A percentile compares a stretch with the other conserved stretches of the same genome.
These are phyloP conservation scores for Magnaporthiopsis poae DNA, from an alignment of 2,329 filamentous ascomycete genomes.

Conservation along the genomic window DNA sequence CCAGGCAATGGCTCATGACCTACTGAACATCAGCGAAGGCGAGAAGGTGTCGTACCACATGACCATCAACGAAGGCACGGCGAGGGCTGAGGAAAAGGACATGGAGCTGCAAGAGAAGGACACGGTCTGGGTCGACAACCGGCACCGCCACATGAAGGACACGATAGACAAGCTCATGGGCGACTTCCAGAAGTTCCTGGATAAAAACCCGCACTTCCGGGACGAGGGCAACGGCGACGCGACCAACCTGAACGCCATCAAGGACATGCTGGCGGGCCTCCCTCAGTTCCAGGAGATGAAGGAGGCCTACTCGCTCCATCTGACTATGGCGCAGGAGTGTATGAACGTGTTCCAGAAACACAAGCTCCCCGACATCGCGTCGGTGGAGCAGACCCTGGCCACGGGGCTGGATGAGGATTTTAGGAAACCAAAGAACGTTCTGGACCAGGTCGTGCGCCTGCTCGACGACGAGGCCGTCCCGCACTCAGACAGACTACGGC, in stretches of 20 bases:
- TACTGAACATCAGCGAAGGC: constrained; percentile 76
- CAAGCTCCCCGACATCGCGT: constrained; percentile 78
- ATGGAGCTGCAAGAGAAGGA: constrained; percentile 87
- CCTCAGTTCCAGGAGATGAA: constrained; percentile 95
- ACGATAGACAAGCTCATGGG: constrained; percentile 86
- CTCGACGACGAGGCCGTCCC: constrained; percentile 72
- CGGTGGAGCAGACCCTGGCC: constrained; percentile 79
- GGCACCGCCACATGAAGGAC: constrained; percentile 95
- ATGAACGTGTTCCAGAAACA: constrained; percentile 84
- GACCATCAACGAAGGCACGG: constrained; percentile 61
- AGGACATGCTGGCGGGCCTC: constrained; percentile 90
- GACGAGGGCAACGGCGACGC: constrained; percentile 47
- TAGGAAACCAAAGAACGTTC: constrained; percentile 78
- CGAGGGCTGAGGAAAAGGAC: constrained; percentile 69
- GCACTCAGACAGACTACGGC: constrained; percentile 65
- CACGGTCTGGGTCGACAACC: constrained; percentile 87
- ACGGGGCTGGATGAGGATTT: constrained; percentile 90
- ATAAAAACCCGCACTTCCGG: constrained; percentile 85
- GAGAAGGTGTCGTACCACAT: constrained; percentile 84
- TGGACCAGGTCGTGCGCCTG: constrained; percentile 76
- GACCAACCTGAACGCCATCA: constrained; percentile 78
- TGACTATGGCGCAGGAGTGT: constrained; percentile 94
- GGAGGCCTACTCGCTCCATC: constrained; percentile 83
- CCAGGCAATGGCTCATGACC: constrained; percentile 93
- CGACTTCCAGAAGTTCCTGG: constrained; percentile 86